phyloP scores from a whole-genome alignment of 2,329 filamentous ascomycete species.

The Diaporthe vexans region DNA sequence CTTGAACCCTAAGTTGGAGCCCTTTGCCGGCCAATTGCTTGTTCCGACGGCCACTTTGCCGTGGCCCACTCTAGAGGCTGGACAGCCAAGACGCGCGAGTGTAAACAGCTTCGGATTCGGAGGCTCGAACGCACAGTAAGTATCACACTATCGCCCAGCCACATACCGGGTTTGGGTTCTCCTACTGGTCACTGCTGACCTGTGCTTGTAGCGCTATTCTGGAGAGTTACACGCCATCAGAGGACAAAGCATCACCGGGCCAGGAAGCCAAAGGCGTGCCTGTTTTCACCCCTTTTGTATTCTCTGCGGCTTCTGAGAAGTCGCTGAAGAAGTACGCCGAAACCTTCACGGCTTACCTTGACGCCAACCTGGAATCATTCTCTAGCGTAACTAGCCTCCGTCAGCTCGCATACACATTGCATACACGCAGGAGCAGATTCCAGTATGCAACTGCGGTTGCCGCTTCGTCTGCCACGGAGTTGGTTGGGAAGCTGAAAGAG shows the following conservation, averaged over 20 bases:
- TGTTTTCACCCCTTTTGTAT: background rate
- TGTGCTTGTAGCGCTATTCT: background rate
- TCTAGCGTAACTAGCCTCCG: background rate
- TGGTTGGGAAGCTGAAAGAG: background rate
- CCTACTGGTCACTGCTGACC: background rate
- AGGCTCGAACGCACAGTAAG: slow-evolving; percentile 52
- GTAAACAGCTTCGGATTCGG: slow-evolving; percentile 53
- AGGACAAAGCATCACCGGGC: background rate
- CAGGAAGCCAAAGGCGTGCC: background rate
- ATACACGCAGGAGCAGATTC: slow-evolving; percentile 4
- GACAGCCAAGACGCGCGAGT: slow-evolving; percentile 46
- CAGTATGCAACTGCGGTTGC: background rate
- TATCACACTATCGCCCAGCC: slow-evolving; percentile 40
- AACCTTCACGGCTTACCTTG: background rate
- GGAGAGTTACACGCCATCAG: background rate
- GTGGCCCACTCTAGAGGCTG: slow-evolving; percentile 43
- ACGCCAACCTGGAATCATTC: background rate
- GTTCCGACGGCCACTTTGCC: slow-evolving; percentile 43
- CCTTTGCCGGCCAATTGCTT: slow-evolving; percentile 47
- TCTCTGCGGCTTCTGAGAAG: slow-evolving; percentile 1
- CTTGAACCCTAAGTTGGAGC: slow-evolving; percentile 52
- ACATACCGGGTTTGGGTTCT: too few species aligned
- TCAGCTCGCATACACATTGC: background rate
- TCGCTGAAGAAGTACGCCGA: background rate
- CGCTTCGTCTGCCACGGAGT: background rate